Conservation (phyloP, 2,329 filamentous ascomycete genomes). For the Penicillium sp. region DNA sequence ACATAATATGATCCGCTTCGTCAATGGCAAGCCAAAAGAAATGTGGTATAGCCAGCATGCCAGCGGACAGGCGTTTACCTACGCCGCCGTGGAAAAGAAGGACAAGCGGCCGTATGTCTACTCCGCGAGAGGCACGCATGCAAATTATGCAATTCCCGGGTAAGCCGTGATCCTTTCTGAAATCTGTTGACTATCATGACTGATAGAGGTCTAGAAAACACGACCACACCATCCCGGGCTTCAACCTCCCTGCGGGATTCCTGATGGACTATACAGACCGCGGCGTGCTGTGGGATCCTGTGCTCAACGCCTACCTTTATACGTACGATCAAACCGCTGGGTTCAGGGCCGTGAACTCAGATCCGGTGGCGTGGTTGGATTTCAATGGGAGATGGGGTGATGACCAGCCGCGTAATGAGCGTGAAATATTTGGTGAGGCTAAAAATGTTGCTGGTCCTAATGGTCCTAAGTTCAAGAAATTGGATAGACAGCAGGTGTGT, state of each 20-base stretch:
- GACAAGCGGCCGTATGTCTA: constrained; percentile 57
- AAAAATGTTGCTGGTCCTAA: constrained; percentile 60
- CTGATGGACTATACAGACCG: constrained; percentile 56
- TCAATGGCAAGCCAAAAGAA: constrained; percentile 52
- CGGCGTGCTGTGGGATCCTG: constrained; percentile 61
- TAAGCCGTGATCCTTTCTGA: constrained; percentile 12
- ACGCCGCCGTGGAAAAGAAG: constrained; percentile 54
- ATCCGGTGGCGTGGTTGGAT: constrained; percentile 55
- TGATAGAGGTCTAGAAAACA: constrained; percentile 45
- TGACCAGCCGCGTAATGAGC: constrained; percentile 53
- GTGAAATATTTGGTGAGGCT: constrained; percentile 53
- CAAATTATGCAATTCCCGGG: constrained; percentile 60
- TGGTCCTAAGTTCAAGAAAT: constrained; percentile 59
- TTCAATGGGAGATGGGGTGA: constrained; percentile 64
- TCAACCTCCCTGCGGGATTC: constrained; percentile 55
- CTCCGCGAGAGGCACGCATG: constrained; percentile 61
- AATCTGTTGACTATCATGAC: not conserved
- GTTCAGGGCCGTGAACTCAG: constrained; percentile 50
- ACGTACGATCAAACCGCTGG: constrained; percentile 45
- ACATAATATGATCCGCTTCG: constrained; percentile 66
- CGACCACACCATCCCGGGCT: constrained; percentile 61
- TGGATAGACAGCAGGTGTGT: constrained; percentile 58
- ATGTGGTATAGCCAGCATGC: constrained; percentile 65
- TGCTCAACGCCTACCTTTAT: constrained; percentile 56
- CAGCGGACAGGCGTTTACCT: constrained; percentile 62